A percentile compares a stretch with the other conserved stretches of the same genome.
phyloP scores from a whole-genome alignment of 139 green algal genomes.

The Tetraselmis striata region DNA sequence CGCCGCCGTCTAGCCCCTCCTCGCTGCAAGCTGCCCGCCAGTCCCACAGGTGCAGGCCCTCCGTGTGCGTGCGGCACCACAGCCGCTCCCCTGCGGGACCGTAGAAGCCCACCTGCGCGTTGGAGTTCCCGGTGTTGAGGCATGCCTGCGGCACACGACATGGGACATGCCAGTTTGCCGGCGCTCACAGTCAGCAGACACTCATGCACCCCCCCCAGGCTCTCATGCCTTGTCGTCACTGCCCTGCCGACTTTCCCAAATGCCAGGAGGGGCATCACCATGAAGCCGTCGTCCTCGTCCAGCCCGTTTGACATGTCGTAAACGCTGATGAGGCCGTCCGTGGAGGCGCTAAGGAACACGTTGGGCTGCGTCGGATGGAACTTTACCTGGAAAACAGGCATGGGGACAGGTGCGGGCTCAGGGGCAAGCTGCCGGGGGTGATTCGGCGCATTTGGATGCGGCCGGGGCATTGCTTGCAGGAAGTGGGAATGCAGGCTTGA shows the following conservation, averaged over 20 bases:
- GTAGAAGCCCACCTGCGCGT: constrained; percentile 65
- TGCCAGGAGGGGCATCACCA: too few species aligned
- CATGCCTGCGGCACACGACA: too few species aligned
- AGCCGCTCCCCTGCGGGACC: constrained; percentile 34
- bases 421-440: too few species aligned
- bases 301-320: constrained; percentile 10
- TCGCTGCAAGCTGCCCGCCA: constrained; percentile 54
- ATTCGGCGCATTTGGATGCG: too few species aligned
- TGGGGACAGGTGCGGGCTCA: too few species aligned
- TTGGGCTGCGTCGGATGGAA: constrained; percentile 1
- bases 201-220: too few species aligned
- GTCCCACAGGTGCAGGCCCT: constrained; percentile 74
- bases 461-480: too few species aligned
- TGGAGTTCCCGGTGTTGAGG: constrained; percentile 62
- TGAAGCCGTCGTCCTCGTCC: constrained; percentile 12
- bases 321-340: constrained; percentile 8
- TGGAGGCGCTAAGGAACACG: constrained; percentile 9
- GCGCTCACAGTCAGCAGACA: too few species aligned
- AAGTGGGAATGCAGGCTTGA: too few species aligned
- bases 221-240: too few species aligned
- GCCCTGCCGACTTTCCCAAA: too few species aligned
- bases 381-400: constrained; percentile 5
- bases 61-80: constrained; percentile 59
- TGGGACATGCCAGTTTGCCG: too few species aligned
- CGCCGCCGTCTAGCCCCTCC: constrained; percentile 29